Base-by-base conservation (phyloP, 2,329 filamentous ascomycete genomes). In the Alternaria novae-zelandiae region DNA sequence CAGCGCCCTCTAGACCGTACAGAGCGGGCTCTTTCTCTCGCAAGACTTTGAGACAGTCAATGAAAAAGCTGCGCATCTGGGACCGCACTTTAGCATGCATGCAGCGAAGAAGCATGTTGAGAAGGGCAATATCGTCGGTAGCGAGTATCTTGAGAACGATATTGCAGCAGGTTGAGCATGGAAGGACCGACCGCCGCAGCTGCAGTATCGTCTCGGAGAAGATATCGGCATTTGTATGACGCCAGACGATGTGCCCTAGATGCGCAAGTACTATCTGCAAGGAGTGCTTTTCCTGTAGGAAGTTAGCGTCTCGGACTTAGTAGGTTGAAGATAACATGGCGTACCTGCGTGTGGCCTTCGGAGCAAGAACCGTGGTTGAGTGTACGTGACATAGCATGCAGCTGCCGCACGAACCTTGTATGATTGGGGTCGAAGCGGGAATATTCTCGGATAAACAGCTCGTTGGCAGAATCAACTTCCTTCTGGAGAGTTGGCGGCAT, bases 341-440 rank as follows among this genome's bases (percentile, higher is more conserved):
- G n/a, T 63, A 68, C 66, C 32, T 71, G 68, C 8, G 67, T 73
- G 57, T 83, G 81, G 15, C 85, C 79, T 13, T 81, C 74, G 2
- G 85, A 85, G 72, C 87, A 88, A n/a, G 79, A 78, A 0, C 82
- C 81, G 20, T 77, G 67, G 54, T 83, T 85, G 32, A 87, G 71
- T 20, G 82, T 79, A 51, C 84, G 87, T 54, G 89, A 81, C 43
- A 87, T 86, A 8, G 82, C 79, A 28, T 96, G 84, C 41, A 93
- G 82, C 57, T 85, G 84, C 36, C 85, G 83, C 15, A 94, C 85
- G 68, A 97, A 93, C 2, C 82, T 80, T 2, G 89, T 84, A 72
- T 97, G 92, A 30, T 85, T 85, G 2, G 88, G 87, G 71, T 97
- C 94, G 71, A 91, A 92, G 23, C 96, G 84, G 76, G 91, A 94